Evolutionary conservation across 139 green algal genomes (phyloP), one percentile per base, ranked within the genome.

Genomic region (Coelastrella sp.): DNA sequence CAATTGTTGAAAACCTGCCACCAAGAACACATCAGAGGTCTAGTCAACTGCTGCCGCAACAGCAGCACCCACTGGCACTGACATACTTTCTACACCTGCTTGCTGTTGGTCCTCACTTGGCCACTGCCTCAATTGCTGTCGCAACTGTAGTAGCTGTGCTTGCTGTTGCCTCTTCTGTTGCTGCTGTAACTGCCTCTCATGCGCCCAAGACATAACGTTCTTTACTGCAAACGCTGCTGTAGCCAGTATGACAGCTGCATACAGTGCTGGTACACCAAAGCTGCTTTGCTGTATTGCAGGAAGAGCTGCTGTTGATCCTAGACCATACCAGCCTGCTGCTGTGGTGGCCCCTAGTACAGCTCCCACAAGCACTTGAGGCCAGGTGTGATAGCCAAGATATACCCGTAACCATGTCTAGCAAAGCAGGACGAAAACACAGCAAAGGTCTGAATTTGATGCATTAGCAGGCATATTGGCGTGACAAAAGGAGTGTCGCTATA

Each of bases 381-480:
- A 48, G 2, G 92, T 96, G 88, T 97, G 94, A 51, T 91, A 96
- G 5, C 93, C 93, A 3, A 93, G 73, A 0, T 68, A 40, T 17
- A 96, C 93, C 1, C 93, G 82, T 35, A 96, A 89, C 89, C 91
- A 96, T 0, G 91, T 90, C 87, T 94, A 57, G 86, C 43, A 83
- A 41, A 80, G 41, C 50, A 67, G 21, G 37, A 82, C 19, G 34
- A 38, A 38, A 40, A 57, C 11, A 13, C 45, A 57, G 45, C 45
- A 57, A 57, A 57, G n/a, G n/a, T 13, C 45, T 57, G 45, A 13
- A 23, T 57, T 23, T 9, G 11, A 57, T 13, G 15, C 1, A 13
- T 57, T 9, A 57, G 15, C 45, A 57, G 15, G 11, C 45, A 57
- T 9, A 57, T 57, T 1, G 15, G 15, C 45, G 15, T 1, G 15